Conservation (phyloP, 1,139 yeast genomes). For the Arxiozyma bovina region DNA sequence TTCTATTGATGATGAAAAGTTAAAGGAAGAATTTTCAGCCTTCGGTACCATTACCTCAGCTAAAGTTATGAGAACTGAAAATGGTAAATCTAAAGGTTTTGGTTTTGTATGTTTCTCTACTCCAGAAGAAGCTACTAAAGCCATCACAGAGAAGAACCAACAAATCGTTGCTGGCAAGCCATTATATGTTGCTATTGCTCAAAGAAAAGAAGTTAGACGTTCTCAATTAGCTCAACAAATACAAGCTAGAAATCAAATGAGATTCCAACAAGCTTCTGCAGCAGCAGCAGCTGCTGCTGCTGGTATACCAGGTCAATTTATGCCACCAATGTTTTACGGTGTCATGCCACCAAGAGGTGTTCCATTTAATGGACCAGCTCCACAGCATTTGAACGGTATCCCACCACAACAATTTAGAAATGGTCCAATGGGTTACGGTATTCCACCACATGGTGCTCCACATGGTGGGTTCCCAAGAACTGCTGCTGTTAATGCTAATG, state of each 20-base stretch:
- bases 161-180: constrained; percentile 95
- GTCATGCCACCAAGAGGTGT: constrained; percentile 78
- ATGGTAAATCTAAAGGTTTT: constrained; percentile 94
- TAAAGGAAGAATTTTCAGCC: constrained; percentile 86
- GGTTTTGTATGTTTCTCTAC: constrained; percentile 97
- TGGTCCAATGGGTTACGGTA: constrained; percentile 69
- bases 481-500: constrained; percentile 30
- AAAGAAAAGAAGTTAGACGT: constrained; percentile 97
- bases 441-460: constrained; percentile 64
- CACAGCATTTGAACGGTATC: constrained; percentile 64
- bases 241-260: constrained; percentile 96
- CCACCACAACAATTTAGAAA: constrained; percentile 46
- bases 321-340: constrained; percentile 87
- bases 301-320: constrained; percentile 91
- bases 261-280: constrained; percentile 83
- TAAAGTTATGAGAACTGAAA: constrained; percentile 91
- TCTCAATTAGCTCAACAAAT: constrained; percentile 96
- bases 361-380: constrained; percentile 83
- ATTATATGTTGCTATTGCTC: constrained; percentile 96
- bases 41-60: constrained; percentile 95
- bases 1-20: constrained; percentile 79
- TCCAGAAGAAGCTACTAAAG: constrained; percentile 98
- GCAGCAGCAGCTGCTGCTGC: constrained; percentile 48
- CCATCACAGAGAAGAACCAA: constrained; percentile 97
- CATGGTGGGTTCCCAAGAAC: constrained; percentile 38